Evolutionary conservation across 108 stramenopile genomes (phyloP).

Genomic region (Skeletonema potamos): DNA sequence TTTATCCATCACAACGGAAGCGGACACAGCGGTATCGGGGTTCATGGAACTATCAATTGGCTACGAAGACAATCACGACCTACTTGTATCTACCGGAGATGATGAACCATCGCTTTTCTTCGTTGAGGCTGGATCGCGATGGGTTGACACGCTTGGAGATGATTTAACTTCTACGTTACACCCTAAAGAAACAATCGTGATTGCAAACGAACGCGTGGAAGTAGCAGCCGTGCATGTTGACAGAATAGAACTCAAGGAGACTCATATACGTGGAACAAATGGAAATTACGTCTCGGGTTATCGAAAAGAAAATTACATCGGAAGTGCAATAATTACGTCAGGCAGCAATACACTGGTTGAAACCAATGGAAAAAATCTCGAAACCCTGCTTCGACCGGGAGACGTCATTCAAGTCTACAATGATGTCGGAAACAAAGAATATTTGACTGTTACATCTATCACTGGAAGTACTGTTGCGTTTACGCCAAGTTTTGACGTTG

Average conservation of each 20-base stretch:
- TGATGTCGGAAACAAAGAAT: constrained; percentile 9
- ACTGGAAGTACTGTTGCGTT: constrained; percentile 16
- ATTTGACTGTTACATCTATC: constrained; percentile 26
- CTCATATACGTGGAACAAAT: constrained; percentile 38
- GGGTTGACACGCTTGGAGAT: constrained; percentile 26
- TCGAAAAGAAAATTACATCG: constrained; percentile 49
- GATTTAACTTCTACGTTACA: constrained; percentile 35
- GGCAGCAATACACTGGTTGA: constrained; percentile 18
- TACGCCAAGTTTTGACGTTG: constrained; percentile 31
- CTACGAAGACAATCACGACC: constrained; percentile 36
- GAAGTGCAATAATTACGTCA: constrained; percentile 29
- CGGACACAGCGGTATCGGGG: constrained; percentile 27
- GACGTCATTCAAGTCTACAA: constrained; percentile 29
- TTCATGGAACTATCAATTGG: constrained; percentile 50
- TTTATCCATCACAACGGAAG: constrained; percentile 29
- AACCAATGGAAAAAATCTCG: constrained; percentile 24
- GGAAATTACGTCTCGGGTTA: constrained; percentile 21
- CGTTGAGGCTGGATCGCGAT: constrained; percentile 35
- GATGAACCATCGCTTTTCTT: constrained; percentile 29
- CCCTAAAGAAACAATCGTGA: constrained; percentile 40
- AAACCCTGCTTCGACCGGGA: constrained; percentile 20
- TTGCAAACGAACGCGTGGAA: constrained; percentile 29
- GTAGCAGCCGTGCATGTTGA: constrained; percentile 18
- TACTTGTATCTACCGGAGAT: constrained; percentile 29
- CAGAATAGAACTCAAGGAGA: constrained; percentile 37